These are phyloP conservation scores for Schizosaccharomyces osmophilus DNA, from an alignment of 805 yeast genomes.

Conservation along the genomic window DNA sequence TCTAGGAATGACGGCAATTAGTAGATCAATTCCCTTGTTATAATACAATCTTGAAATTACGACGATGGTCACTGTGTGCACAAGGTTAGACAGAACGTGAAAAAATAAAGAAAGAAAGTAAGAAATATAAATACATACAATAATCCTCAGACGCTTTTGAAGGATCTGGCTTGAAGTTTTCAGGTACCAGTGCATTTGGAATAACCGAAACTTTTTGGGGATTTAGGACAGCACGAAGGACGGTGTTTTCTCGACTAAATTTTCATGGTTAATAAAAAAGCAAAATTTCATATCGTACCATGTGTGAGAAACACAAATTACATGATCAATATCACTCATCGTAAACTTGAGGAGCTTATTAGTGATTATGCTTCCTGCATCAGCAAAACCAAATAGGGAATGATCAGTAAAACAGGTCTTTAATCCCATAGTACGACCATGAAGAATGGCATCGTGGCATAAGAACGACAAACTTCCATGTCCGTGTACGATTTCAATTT, in stretches of 20 bases:
- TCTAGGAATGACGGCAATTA: conserved; percentile 63
- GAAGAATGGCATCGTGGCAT: conserved; percentile 78
- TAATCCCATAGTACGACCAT: conserved; percentile 78
- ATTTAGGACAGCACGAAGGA: conserved; percentile 58
- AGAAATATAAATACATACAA: conserved; percentile 10
- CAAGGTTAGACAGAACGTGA: too few relatives aligned
- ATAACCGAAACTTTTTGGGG: conserved; percentile 66
- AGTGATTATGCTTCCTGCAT: conserved; percentile 57
- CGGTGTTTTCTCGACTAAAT: conserved; percentile 68
- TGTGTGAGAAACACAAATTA: conserved; percentile 89
- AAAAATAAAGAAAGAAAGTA: neutral
- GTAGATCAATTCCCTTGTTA: conserved; percentile 85
- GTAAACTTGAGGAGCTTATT: conserved; percentile 71
- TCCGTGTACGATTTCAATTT: conserved; percentile 75
- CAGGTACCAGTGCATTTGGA: conserved; percentile 86
- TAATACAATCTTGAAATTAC: conserved; percentile 78
- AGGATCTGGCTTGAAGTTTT: conserved; percentile 33
- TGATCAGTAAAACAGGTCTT: conserved; percentile 88
- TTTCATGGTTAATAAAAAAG: neutral
- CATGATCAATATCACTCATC: conserved; percentile 65
- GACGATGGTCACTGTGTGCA: conserved; percentile 37
- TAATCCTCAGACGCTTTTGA: conserved; percentile 14
- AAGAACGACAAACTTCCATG: conserved; percentile 76
- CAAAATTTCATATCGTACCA: conserved; percentile 11
- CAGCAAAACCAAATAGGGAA: conserved; percentile 81